Evolutionary conservation across 208 protist genomes (phyloP), one percentile per base, ranked within the genome.

Genomic region (Crithidia expoeki): DNA sequence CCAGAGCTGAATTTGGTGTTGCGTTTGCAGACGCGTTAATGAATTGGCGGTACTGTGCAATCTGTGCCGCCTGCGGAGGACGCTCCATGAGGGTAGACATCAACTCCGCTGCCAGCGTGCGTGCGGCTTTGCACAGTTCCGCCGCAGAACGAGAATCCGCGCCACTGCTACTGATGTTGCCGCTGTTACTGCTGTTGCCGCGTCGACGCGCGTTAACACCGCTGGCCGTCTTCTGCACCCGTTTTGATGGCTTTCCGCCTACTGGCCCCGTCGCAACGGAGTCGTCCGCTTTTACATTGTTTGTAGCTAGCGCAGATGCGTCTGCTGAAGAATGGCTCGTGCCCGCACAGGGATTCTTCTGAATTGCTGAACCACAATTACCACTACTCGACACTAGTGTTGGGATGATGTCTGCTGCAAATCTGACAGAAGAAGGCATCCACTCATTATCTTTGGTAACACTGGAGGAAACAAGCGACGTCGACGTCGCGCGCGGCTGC

Each of bases 1-100:
- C 34, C 3, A 25, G 38, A 1, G 34, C 19, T 25, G 58, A 23
- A 5, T 52, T 23, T 32, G 44, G 34, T 5, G 70, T 74, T 34
- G 50, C 40, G 0, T 49, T 11, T 5, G 56, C 30, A n/a, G 50
- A n/a, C 1, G 46, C 11, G 7, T 28, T 21, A 44, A 56, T 30
- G 17, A 47, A 19, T 30, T 72, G 53, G 55, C 66, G 73, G 59
- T 75, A 80, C 27, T 58, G 61, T 19, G 55, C 46, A 25, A 85
- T 73, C 21, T 51, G 58, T 2, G 60, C 50, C 16, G 60, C 40
- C 34, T 81, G 69, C 17, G 83, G 83, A 3, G 80, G 76, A 21
- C 65, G 56, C 19, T 83, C 59, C 75, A 86, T 85, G 19, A 92
- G 63, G 12, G 62, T 33, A 5, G 81, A 84, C 69, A 92, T 82